Evolutionary conservation across 352 stramenopile genomes (phyloP).

Genomic region (Phytophthora pseudosyringae): DNA sequence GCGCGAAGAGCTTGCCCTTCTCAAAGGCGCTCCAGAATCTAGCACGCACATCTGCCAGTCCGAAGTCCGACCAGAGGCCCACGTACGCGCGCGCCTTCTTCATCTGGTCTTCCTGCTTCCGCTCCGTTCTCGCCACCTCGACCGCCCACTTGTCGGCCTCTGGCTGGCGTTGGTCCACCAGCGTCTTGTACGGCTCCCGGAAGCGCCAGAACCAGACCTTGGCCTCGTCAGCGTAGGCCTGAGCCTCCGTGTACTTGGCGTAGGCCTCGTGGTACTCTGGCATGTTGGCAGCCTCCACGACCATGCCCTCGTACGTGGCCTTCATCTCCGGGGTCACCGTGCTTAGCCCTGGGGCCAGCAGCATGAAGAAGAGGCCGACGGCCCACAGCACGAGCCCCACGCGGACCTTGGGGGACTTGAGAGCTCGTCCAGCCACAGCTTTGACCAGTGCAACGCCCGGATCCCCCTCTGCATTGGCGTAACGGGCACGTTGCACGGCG

Average conservation of each 20-base stretch:
- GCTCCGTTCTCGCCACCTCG: constrained; percentile 64
- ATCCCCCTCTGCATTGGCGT: constrained; percentile 35
- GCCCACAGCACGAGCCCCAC: constrained; percentile 72
- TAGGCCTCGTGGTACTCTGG: constrained; percentile 81
- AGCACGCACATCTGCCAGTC: constrained; percentile 71
- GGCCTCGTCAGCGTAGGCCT: constrained; percentile 65
- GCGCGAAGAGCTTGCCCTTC: constrained; percentile 85
- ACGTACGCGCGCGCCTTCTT: constrained; percentile 81
- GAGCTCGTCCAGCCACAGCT: constrained; percentile 53
- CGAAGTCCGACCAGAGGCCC: constrained; percentile 87
- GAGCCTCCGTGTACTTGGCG: constrained; percentile 52
- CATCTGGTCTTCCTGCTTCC: constrained; percentile 71
- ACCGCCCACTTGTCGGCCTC: constrained; percentile 66
- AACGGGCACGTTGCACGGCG: constrained; percentile 38
- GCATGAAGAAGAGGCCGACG: constrained; percentile 87
- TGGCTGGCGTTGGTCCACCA: constrained; percentile 62
- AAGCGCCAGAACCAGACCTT: constrained; percentile 91
- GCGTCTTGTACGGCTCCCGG: constrained; percentile 70
- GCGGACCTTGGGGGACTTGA: constrained; percentile 69
- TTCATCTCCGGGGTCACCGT: constrained; percentile 81
- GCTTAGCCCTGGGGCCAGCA: constrained; percentile 65
- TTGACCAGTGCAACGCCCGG: constrained; percentile 62
- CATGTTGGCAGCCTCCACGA: constrained; percentile 80
- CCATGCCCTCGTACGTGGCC: constrained; percentile 73
- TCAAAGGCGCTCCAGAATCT: constrained; percentile 88